Evolutionary conservation across 768 basidiomycete genomes (phyloP), one percentile per base, ranked within the genome.

Genomic region (Cystobasidium ongulense): DNA sequence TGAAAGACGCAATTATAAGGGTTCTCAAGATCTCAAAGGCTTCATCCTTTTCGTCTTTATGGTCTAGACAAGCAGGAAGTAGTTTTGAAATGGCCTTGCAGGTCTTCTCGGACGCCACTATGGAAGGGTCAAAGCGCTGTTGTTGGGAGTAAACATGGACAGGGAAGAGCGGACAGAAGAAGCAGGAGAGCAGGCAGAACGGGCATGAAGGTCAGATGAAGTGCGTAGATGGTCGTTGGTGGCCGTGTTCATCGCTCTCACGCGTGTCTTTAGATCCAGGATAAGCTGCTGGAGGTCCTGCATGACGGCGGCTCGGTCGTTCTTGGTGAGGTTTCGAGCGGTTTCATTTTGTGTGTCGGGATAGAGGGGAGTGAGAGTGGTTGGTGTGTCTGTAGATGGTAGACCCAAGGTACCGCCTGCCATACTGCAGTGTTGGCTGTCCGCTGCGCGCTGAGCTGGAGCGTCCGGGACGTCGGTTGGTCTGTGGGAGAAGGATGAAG

Each of bases 81-180:
- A 15, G 21, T 59, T 59, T 59, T 23, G 57, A 59, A 21, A 59
- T 27, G 3, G 11, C 57, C 57, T 29, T 27, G 29, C 25, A 35
- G 4, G 25, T 29, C 21, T 35, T 27, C 4, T 29, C 17, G 8
- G 25, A 29, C 33, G 57, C 57, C 57, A 59, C 57, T 15, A 2
- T 21, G 33, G 57, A 4, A 31, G 57, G 57, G 33, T 59, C 57
- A 59, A 59, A 59, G 57, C 57, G 57, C 57, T 59, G 57, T 59
- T 59, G 57, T 29, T 27, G 33, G 11, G 29, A 59, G 25, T 54
- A n/a, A 59, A 59, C 15, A 27, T 2, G 27, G 57, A 29, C 17
- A 21, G 5, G 33, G 2, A 59, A 29, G 23, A 5, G 25, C 11
- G 4, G 23, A 59, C 23, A 59, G 27, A 10, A 59, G 11, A 35